Conservation (phyloP, 2,329 filamentous ascomycete species). For the Phialophora chinensis region DNA sequence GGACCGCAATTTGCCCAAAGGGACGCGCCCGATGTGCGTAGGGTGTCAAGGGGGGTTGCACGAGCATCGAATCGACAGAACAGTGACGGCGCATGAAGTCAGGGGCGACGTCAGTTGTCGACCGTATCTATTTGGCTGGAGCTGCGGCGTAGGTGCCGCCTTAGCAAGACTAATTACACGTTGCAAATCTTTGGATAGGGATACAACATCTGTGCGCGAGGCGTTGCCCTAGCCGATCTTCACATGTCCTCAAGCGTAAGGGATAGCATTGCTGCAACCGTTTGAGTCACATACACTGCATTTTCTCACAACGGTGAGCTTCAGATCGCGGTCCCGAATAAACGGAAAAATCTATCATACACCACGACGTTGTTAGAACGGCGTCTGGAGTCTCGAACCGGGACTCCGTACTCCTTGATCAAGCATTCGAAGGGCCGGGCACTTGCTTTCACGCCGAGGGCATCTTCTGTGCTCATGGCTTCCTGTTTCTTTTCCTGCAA, state of each 20-base stretch:
- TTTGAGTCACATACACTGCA: too few species aligned
- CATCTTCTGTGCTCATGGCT: slow-evolving; percentile 29
- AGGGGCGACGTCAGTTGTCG: not conserved
- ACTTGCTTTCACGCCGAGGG: slow-evolving; percentile 40
- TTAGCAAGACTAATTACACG: not conserved
- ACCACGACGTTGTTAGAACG: slow-evolving; percentile 39
- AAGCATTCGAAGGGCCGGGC: slow-evolving; percentile 72
- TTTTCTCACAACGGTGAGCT: slow-evolving; percentile 8
- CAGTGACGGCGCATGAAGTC: not conserved
- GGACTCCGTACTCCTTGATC: slow-evolving; percentile 71
- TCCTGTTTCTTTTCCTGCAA: slow-evolving; percentile 71
- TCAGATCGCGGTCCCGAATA: slow-evolving; percentile 69
- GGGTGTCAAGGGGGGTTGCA: not conserved
- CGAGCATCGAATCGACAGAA: too few species aligned
- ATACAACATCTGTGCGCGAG: not conserved
- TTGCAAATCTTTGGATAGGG: not conserved
- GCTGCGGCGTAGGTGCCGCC: not conserved
- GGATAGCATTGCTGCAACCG: too few species aligned
- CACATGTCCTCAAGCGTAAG: not conserved
- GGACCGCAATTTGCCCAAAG: not conserved
- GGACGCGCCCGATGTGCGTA: not conserved
- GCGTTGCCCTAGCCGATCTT: not conserved
- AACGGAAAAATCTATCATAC: slow-evolving; percentile 68
- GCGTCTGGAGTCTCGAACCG: slow-evolving; percentile 44
- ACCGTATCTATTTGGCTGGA: not conserved